Base-by-base conservation (phyloP, 768 basidiomycete genomes). In the Lactarius indigo region DNA sequence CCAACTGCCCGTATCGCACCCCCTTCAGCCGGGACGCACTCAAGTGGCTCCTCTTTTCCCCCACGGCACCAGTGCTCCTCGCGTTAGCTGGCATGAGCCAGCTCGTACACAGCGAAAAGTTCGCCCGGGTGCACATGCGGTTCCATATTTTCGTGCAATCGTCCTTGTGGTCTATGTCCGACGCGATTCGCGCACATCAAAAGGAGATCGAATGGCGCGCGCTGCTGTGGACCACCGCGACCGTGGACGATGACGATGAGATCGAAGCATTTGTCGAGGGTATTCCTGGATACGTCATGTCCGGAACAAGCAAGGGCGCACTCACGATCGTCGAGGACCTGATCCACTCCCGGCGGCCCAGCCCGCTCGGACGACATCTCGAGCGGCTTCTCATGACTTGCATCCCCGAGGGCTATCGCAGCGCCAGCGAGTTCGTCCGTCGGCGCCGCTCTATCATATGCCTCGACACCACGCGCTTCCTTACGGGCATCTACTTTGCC, bases 191-290 rank as follows among this genome's bases (percentile, higher is more conserved):
- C 13, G 41, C n/a, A 10, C 23, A 26, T 12, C 58, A 60, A 18
- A 52, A 55, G 18, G 15, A 33, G 2, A 58, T 67, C n/a, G 66
- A 67, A 20, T 35, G 6, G 31, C 54, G 15, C 9, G 63, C 66
- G 20, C 58, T 68, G 9, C 35, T 28, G 30, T 65, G 66, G 66
- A 26, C 39, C 15, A 18, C 55, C n/a, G 47, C 30, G 39, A 59
- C 57, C 12, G 33, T 68, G 20, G 55, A 50, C 26, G 42, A 66
- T 2, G 66, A 68, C 42, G 58, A 56, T 20, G 58, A 59, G 30
- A 55, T 65, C 26, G 66, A 65, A 63, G 47, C 58, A 15, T 31
- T 65, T 39, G 17, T 68, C 18, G 66, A 67, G 18, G 66, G 66
- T 10, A 67, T 67, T 8, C 57, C 63, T 3, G 63, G 57, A 15